These are phyloP conservation scores for Grosmannia serpens DNA, from an alignment of 2,329 filamentous ascomycete genomes.

Conservation along the genomic window DNA sequence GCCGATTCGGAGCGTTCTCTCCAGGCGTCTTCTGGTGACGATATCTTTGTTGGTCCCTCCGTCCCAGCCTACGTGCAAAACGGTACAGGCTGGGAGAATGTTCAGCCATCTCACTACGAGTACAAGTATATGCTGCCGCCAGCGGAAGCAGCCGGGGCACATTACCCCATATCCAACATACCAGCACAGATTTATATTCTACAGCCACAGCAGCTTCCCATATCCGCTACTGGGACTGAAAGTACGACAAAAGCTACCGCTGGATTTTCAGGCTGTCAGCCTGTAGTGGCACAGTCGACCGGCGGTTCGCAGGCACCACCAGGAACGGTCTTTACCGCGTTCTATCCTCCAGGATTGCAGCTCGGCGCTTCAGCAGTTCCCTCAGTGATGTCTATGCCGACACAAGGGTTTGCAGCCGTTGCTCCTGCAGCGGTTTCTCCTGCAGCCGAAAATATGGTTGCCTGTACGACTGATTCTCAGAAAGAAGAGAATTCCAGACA, in stretches of 20 bases:
- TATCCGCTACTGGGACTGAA: background rate
- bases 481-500: background rate
- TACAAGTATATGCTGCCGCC: background rate
- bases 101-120: constrained; percentile 2
- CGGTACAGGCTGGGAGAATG: constrained; percentile 4
- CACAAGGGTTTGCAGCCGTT: background rate
- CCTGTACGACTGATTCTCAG: background rate
- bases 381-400: background rate
- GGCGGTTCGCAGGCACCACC: background rate
- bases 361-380: background rate
- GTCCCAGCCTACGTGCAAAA: constrained; percentile 2
- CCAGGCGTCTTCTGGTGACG: background rate
- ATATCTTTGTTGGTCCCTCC: background rate
- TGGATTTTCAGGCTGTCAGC: background rate
- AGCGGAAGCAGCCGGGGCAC: background rate
- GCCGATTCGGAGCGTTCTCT: background rate
- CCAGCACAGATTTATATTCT: constrained; percentile 7
- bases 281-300: background rate
- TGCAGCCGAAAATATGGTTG: background rate
- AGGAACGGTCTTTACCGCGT: background rate
- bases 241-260: background rate
- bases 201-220: constrained; percentile 4
- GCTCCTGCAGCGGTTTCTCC: background rate
- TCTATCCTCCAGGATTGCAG: background rate
- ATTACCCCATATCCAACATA: constrained; percentile 8